These are phyloP conservation scores for Daldinia sp. DNA, from an alignment of 2,329 filamentous ascomycete genomes.

Conservation along the genomic window DNA sequence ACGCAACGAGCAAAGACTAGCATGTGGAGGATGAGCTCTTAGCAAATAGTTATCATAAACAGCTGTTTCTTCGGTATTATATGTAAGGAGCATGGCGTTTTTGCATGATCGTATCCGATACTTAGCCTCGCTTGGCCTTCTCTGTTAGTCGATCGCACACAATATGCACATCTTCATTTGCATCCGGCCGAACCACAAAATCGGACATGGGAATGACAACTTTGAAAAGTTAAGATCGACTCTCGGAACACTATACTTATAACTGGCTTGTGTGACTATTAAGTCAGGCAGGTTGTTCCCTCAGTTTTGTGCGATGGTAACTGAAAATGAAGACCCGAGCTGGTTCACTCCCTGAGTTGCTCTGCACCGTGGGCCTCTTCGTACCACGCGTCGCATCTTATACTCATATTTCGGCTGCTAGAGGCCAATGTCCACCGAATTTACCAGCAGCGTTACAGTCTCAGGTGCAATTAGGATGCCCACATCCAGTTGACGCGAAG, in stretches of 20 bases:
- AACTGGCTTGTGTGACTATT: background rate
- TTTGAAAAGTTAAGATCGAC: slow-evolving; percentile 23
- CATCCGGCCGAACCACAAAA: slow-evolving; percentile 7
- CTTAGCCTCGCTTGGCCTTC: slow-evolving; percentile 29
- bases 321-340: slow-evolving; percentile 19
- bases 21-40: background rate
- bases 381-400: slow-evolving; percentile 1
- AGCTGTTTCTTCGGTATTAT: background rate
- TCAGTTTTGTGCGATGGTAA: slow-evolving; percentile 1
- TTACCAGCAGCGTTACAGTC: slow-evolving; percentile 30
- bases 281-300: background rate
- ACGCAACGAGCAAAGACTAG: slow-evolving; percentile 3
- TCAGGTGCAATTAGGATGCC: slow-evolving; percentile 33
- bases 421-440: slow-evolving; percentile 32
- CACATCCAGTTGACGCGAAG: slow-evolving; percentile 35
- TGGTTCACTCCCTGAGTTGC: background rate
- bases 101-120: background rate
- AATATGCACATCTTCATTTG: slow-evolving; percentile 11
- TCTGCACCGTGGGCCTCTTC: slow-evolving; percentile 9
- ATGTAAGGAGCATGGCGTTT: background rate
- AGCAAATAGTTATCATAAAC: background rate
- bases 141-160: slow-evolving; percentile 6
- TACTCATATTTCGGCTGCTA: slow-evolving; percentile 2
- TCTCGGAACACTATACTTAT: slow-evolving; percentile 10
- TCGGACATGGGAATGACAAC: background rate